Evolutionary conservation across 257 asterid genomes (phyloP).

Genomic region (Solanum sejunctum): DNA sequence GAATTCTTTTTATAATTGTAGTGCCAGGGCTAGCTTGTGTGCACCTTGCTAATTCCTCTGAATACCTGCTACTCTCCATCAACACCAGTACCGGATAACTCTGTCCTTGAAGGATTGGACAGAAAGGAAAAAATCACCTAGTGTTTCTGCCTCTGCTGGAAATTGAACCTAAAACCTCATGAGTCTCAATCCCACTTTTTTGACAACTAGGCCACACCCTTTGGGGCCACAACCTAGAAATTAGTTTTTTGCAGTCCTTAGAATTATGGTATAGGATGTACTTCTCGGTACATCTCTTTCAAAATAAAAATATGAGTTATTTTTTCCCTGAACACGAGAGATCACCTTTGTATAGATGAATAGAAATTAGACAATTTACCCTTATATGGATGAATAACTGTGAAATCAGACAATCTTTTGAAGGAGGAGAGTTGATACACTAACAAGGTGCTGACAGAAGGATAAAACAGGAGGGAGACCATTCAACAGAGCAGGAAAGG

Average conservation of each 20-base stretch:
- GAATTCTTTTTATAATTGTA: not conserved
- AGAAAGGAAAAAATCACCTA: not conserved
- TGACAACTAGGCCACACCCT: not conserved
- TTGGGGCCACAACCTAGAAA: not conserved
- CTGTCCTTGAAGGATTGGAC: not conserved
- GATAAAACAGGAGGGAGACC: not conserved
- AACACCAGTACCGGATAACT: not conserved
- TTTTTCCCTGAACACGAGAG: not conserved
- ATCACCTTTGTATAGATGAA: not conserved
- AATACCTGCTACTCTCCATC: not conserved
- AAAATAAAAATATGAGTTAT: not conserved
- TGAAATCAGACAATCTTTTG: not conserved
- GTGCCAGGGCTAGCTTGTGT: not conserved
- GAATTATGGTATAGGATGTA: not conserved
- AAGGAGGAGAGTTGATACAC: not conserved
- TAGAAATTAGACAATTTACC: not conserved
- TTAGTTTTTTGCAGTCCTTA: not conserved
- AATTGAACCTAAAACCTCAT: not conserved
- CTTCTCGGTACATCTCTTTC: not conserved
- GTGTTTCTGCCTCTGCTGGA: not conserved
- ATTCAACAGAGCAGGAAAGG: not conserved
- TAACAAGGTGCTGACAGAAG: not conserved
- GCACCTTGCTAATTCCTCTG: not conserved
- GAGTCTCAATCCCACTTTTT: not conserved
- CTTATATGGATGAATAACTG: not conserved